Base-by-base conservation (phyloP, 805 yeast genomes). In the Sungouiella blattae region DNA sequence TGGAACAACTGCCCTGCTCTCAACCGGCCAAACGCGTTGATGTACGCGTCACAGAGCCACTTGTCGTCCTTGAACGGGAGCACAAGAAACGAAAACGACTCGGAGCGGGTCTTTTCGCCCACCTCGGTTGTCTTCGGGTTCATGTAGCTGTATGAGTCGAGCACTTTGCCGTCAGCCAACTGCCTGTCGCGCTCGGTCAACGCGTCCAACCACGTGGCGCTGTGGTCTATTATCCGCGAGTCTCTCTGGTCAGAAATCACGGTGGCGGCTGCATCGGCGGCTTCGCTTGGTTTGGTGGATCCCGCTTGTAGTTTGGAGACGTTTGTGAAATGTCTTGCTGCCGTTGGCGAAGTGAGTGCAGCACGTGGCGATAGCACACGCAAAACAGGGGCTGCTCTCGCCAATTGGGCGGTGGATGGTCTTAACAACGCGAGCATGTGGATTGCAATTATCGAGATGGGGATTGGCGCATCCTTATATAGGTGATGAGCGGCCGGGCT, bases 1-100 rank as follows among this genome's bases (percentile, higher is more conserved):
- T 89, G 96, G 61, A 89, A 89, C 44, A 89, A 69, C 58, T 88
- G 96, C 26, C 97, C 98, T 50, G 87, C 87, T 53, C 96, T 72
- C 53, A 88, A 71, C 45, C 96, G 74, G n/a, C 97, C 97, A 39
- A 80, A 83, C 4, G 96, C 89, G 58, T 85, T 86, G 50, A 87
- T 83, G 54, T 89, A 89, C 30, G 88, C 77, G 55, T 89, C 98
- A 44, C 94, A 77, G 18, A 87, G 68, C 78, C 83, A 80, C 23
- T 74, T 66, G 55, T 89, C 95, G 41, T 84, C 84, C 49, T 84
- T 85, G 67, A 89, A 88, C 0, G 96, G 96, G 32, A 89, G 66
- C 1, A 74, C 66, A 40, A 83, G 62, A 51, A 72, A 83, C 26
- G 81, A 69, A 48, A 84, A 84, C 3, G 95, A 86, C 46, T 88